Evolutionary conservation across 805 yeast species (phyloP), one percentile per base, ranked within the genome.

Genomic region (Ogataea nitratoaversa): DNA sequence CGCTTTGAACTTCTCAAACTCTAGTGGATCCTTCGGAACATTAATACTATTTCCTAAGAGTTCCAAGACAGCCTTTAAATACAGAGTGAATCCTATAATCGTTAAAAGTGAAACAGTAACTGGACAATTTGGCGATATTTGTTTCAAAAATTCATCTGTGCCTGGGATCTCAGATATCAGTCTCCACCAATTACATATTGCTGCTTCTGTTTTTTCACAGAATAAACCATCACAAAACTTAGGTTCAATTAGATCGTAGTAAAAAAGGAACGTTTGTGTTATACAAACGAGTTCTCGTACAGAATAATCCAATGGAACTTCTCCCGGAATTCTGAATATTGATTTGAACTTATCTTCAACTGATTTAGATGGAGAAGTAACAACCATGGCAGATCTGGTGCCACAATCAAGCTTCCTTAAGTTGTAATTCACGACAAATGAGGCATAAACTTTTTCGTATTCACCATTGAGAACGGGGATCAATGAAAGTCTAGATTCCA

Each of bases 21-120:
- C 91, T 54, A 84, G 80, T 0, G 95, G 91, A 56, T 93, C 98
- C 54, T 87, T 84, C 14, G 79, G 93, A 43, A 70, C 83, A 52
- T 70, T 85, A 53, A 63, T 73, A 62, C 57, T 76, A 63, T 56
- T 75, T 23, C 72, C 65, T 11, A 69, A 72, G 9, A 82, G 65
- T 36, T 87, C 79, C 29, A 91, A 55, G 48, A 88, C 76, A 37
- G 74, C 71, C 36, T 79, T 71, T 34, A 86, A 74, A 40, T 88
- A 79, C 16, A 84, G 59, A 0, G 87, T 75, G 53, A 87, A 76
- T 34, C 97, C 93, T 8, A 93, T 61, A 2, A 93, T 69, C 0
- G 93, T 91, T 0, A 95, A 74, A 0, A 89, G 85, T 0, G 95
- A 78, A 3, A 76, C 67, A 41, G 48, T 25, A 5, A 40, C 19